Evolutionary conservation across 2,329 filamentous ascomycete genomes (phyloP).

Genomic region (Botrytis tulipae): DNA sequence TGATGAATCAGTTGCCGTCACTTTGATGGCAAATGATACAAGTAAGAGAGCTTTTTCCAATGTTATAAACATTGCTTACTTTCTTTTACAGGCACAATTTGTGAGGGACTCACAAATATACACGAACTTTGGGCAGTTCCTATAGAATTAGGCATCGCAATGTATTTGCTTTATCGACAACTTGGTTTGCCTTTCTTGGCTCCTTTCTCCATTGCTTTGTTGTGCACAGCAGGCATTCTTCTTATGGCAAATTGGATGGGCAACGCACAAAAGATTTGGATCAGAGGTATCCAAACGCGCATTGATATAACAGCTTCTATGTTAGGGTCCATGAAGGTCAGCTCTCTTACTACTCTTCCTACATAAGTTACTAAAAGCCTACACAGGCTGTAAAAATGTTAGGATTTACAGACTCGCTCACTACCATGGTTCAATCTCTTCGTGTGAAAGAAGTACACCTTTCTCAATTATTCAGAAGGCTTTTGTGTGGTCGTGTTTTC

Average conservation of each 20-base stretch:
- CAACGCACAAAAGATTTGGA: constrained; percentile 36
- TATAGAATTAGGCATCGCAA: constrained; percentile 34
- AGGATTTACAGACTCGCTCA: constrained; percentile 40
- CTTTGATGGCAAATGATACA: constrained; percentile 23
- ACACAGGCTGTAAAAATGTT: constrained; percentile 37
- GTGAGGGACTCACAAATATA: constrained; percentile 34
- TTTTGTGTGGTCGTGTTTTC: constrained; percentile 34
- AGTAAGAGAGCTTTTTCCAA: not conserved
- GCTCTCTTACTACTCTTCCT: not conserved
- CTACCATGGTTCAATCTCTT: constrained; percentile 39
- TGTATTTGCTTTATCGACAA: constrained; percentile 36
- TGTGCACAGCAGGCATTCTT: constrained; percentile 34
- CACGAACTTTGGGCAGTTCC: constrained; percentile 39
- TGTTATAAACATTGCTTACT: not conserved
- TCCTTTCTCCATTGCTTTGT: constrained; percentile 29
- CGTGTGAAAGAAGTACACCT: constrained; percentile 43
- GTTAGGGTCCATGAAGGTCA: constrained; percentile 37
- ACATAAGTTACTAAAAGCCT: constrained; percentile 10
- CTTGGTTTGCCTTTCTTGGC: constrained; percentile 34
- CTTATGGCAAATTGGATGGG: constrained; percentile 31
- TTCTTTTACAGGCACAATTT: constrained; percentile 29
- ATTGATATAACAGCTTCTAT: constrained; percentile 36
- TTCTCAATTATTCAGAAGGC: constrained; percentile 41
- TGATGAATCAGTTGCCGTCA: constrained; percentile 29
- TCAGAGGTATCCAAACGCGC: constrained; percentile 36